Evolutionary conservation across 2,329 filamentous ascomycete genomes (phyloP).

Genomic region (Cladosporium oxysporum): DNA sequence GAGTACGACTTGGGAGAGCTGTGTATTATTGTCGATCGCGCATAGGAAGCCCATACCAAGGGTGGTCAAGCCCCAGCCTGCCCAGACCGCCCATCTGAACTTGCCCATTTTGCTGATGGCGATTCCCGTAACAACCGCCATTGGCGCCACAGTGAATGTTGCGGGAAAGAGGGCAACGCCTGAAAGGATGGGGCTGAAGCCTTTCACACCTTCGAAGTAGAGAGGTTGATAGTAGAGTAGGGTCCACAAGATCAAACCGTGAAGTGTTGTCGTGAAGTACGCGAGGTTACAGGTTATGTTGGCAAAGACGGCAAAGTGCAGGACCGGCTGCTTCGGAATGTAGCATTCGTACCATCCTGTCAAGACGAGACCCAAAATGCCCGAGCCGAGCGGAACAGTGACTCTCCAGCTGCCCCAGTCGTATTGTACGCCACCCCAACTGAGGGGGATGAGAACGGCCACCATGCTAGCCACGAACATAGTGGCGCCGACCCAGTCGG

Average conservation of each 20-base stretch:
- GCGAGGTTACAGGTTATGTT: constrained; percentile 33
- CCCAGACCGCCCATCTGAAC: constrained; percentile 32
- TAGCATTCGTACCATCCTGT: constrained; percentile 29
- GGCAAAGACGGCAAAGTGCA: constrained; percentile 37
- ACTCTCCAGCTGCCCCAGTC: constrained; percentile 39
- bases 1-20: not conserved
- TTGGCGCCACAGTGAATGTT: constrained; percentile 30
- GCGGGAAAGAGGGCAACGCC: constrained; percentile 45
- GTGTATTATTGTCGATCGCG: not conserved
- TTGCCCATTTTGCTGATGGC: constrained; percentile 36
- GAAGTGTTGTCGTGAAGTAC: constrained; percentile 36
- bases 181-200: constrained; percentile 41
- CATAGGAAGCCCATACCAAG: constrained; percentile 41
- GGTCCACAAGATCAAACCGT: constrained; percentile 34
- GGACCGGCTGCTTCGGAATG: constrained; percentile 30
- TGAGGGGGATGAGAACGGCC: not conserved
- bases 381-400: constrained; percentile 38
- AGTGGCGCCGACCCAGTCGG: not conserved
- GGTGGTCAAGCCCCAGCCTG: constrained; percentile 38
- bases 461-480: not conserved
- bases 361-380: constrained; percentile 35
- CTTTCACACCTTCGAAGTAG: constrained; percentile 46
- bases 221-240: constrained; percentile 47
- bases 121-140: constrained; percentile 30
- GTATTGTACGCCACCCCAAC: not conserved